Conservation (phyloP, 768 basidiomycete species). For the Dioszegia aurantiaca region DNA sequence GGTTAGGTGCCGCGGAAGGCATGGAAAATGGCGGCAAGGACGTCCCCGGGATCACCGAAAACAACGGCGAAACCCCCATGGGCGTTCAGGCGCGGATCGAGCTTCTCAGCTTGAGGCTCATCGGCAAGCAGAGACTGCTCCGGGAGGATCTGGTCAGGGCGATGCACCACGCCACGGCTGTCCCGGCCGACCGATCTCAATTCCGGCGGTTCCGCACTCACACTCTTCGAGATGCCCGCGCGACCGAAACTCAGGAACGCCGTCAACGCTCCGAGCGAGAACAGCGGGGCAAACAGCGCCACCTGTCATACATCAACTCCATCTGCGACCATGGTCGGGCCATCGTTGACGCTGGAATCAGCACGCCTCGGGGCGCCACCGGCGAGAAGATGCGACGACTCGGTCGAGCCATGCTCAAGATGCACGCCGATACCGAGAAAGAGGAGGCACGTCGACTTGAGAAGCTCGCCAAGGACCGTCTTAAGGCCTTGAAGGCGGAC, state of each 20-base stretch:
- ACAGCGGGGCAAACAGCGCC: slow-evolving; percentile 90
- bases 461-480: slow-evolving; percentile 91
- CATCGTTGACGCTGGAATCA: slow-evolving; percentile 63
- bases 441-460: slow-evolving; percentile 98
- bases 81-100: slow-evolving; percentile 84
- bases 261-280: slow-evolving; percentile 90
- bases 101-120: slow-evolving; percentile 79
- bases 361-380: slow-evolving; percentile 57
- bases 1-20: slow-evolving; percentile 73
- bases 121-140: slow-evolving; percentile 86
- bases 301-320: slow-evolving; percentile 83
- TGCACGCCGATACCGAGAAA: slow-evolving; percentile 89
- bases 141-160: slow-evolving; percentile 81
- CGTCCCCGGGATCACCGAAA: slow-evolving; percentile 54
- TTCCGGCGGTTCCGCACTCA: slow-evolving; percentile 85
- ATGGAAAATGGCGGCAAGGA: slow-evolving; percentile 62
- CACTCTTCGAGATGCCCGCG: slow-evolving; percentile 79
- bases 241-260: slow-evolving; percentile 83
- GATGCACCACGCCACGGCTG: slow-evolving; percentile 78
- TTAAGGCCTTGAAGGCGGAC: slow-evolving; percentile 93
- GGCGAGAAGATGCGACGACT: slow-evolving; percentile 63
- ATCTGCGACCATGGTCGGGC: slow-evolving; percentile 82
- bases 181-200: slow-evolving; percentile 85
- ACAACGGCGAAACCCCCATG: slow-evolving; percentile 42
- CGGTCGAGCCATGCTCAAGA: slow-evolving; percentile 72